These are phyloP conservation scores for Scytalidium lignicola DNA, from an alignment of 2,329 filamentous ascomycete genomes.

Conservation along the genomic window DNA sequence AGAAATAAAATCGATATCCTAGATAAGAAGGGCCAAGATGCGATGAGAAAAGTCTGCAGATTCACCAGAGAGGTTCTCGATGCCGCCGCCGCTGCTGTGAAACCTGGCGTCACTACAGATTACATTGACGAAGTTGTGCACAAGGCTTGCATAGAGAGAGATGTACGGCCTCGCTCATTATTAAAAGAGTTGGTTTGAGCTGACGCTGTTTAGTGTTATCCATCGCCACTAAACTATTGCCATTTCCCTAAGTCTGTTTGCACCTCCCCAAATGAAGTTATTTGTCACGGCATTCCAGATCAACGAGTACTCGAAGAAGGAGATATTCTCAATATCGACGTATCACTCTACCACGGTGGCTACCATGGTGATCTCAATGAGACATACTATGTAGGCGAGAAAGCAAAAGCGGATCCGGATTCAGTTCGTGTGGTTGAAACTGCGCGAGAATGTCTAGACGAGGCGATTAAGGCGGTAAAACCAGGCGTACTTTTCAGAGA, in stretches of 20 bases:
- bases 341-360: conserved; percentile 88
- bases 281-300: conserved; percentile 97
- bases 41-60: conserved; percentile 88
- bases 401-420: conserved; percentile 76
- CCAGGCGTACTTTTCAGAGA: conserved; percentile 90
- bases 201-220: conserved; percentile 64
- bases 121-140: conserved; percentile 93
- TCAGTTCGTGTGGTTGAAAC: conserved; percentile 87
- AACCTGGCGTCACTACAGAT: conserved; percentile 93
- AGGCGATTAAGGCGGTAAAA: conserved; percentile 87
- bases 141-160: conserved; percentile 86
- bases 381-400: conserved; percentile 95
- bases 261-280: conserved; percentile 93
- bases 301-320: conserved; percentile 81
- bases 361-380: conserved; percentile 98
- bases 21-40: conserved; percentile 70
- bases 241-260: conserved; percentile 97
- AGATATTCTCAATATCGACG: conserved; percentile 95
- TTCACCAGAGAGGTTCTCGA: conserved; percentile 88
- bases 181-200: neutral
- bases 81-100: conserved; percentile 75
- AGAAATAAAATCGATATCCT: conserved; percentile 80
- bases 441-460: conserved; percentile 81
- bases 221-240: conserved; percentile 91
- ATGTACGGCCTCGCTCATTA: conserved; percentile 54